Percentiles rank a stretch among this genome's conserved stretches.
phyloP scores from a whole-genome alignment of 1,284 basidiomycete species.

The Moesziomyces parantarcticus region DNA sequence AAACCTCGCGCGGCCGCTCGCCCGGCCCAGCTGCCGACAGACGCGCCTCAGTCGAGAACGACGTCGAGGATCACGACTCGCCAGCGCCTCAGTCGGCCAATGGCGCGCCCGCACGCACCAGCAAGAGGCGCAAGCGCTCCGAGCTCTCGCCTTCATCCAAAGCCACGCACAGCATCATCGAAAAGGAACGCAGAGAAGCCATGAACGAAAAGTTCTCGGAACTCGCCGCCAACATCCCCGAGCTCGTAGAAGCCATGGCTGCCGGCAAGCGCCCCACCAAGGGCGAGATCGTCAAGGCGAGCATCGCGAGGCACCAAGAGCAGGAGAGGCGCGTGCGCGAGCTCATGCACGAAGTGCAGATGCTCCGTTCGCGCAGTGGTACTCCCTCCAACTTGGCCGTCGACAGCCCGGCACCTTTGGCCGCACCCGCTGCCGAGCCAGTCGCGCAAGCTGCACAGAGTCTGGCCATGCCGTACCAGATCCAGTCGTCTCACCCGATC shows the following conservation, averaged over 20 bases:
- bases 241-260: slow-evolving; percentile 38
- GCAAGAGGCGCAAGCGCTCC: slow-evolving; percentile 41
- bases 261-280: slow-evolving; percentile 45
- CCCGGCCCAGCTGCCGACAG: slow-evolving; percentile 37
- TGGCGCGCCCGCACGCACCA: slow-evolving; percentile 18
- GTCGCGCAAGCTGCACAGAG: slow-evolving; percentile 13
- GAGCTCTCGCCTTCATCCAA: slow-evolving; percentile 50
- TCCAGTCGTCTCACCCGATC: slow-evolving; percentile 36
- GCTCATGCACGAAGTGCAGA: slow-evolving; percentile 30
- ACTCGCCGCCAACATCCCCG: slow-evolving; percentile 43
- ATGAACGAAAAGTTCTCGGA: slow-evolving; percentile 52
- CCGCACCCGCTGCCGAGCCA: slow-evolving; percentile 10
- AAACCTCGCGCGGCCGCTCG: slow-evolving; percentile 29
- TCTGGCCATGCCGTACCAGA: slow-evolving; percentile 28
- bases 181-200: slow-evolving; percentile 47
- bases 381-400: slow-evolving; percentile 5
- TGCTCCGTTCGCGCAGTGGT: slow-evolving; percentile 21
- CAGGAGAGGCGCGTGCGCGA: slow-evolving; percentile 42
- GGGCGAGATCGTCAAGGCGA: slow-evolving; percentile 53
- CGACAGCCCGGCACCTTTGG: slow-evolving; percentile 12
- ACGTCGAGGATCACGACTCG: slow-evolving; percentile 17
- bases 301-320: slow-evolving; percentile 39
- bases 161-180: slow-evolving; percentile 48
- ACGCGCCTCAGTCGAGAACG: slow-evolving; percentile 23
- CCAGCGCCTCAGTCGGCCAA: background rate